Evolutionary conservation across 179 eudicot genomes (phyloP).

Genomic region (Spinacia oleracea): DNA sequence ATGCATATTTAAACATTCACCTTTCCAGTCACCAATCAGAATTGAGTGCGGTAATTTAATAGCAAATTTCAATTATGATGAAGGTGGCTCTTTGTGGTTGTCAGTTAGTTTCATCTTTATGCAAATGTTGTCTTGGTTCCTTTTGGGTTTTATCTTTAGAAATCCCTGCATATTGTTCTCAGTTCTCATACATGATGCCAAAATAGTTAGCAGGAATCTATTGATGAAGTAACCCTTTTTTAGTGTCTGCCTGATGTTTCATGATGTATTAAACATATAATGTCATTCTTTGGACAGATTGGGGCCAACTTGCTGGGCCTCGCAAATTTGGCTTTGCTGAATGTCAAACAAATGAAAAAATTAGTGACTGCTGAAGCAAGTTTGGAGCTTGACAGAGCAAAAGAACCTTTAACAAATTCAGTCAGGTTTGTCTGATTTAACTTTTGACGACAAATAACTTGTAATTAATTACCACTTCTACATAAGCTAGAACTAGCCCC

Average conservation of each 20-base stretch:
- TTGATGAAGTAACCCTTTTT: neutral
- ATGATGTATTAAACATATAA: neutral
- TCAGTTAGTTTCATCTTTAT: neutral
- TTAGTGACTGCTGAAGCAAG: conserved; percentile 44
- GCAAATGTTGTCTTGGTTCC: neutral
- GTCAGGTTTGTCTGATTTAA: conserved; percentile 53
- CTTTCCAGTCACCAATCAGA: neutral
- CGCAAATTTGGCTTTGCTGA: conserved; percentile 63
- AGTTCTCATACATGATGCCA: neutral
- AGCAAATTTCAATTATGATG: neutral
- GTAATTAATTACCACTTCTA: neutral
- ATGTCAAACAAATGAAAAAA: conserved; percentile 38
- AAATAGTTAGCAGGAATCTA: neutral
- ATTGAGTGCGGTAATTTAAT: neutral
- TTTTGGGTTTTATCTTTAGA: neutral
- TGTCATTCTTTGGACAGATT: conserved; percentile 43
- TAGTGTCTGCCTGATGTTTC: neutral
- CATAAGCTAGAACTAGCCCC: neutral
- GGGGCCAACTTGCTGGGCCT: conserved; percentile 73
- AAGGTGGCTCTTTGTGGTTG: neutral
- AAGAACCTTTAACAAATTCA: conserved; percentile 50
- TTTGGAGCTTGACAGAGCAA: conserved; percentile 61
- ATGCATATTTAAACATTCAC: too few species aligned
- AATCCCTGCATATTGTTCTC: neutral
- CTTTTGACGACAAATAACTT: neutral